These are phyloP conservation scores for Calonectria fujianensis DNA, from an alignment of 2,329 filamentous ascomycete genomes.

Conservation along the genomic window DNA sequence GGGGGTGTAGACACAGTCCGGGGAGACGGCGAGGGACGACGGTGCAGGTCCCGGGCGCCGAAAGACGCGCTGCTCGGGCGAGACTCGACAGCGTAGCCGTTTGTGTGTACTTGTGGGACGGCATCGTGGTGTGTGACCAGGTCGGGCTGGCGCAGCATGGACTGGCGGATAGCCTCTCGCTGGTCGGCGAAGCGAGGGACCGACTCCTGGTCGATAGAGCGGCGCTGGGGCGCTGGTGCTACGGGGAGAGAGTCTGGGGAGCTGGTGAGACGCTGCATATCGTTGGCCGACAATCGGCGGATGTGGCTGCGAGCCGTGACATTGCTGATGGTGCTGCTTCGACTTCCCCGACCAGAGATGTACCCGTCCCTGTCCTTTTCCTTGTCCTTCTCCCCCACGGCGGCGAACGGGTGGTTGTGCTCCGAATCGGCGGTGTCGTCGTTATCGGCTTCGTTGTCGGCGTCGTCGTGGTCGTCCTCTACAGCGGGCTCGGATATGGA, in stretches of 20 bases:
- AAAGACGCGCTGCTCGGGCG: constrained; percentile 36
- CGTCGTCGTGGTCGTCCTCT: constrained; percentile 49
- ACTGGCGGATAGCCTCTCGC: constrained; percentile 57
- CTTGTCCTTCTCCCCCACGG: not conserved
- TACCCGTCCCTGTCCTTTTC: constrained; percentile 33
- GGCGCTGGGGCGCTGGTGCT: constrained; percentile 63
- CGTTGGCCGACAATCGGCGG: constrained; percentile 73
- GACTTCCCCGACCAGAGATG: constrained; percentile 51
- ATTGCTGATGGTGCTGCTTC: constrained; percentile 58
- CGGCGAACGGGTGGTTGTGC: not conserved
- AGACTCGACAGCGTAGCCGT: constrained; percentile 53
- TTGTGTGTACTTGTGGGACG: constrained; percentile 48
- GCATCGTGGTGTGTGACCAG: constrained; percentile 34
- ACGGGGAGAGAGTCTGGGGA: constrained; percentile 76
- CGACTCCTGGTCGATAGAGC: constrained; percentile 63
- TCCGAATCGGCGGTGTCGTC: constrained; percentile 25
- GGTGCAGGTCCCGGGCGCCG: constrained; percentile 49
- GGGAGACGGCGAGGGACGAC: constrained; percentile 60
- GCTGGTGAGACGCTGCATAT: constrained; percentile 75
- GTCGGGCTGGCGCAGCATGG: constrained; percentile 56
- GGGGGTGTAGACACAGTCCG: constrained; percentile 73
- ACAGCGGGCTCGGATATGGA: constrained; percentile 57
- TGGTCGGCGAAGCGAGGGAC: constrained; percentile 54
- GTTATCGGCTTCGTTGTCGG: constrained; percentile 10
- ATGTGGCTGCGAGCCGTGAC: constrained; percentile 65